Evolutionary conservation across 768 basidiomycete species (phyloP), one percentile per base, ranked within the genome.

Genomic region (Lactarius akahatsu): DNA sequence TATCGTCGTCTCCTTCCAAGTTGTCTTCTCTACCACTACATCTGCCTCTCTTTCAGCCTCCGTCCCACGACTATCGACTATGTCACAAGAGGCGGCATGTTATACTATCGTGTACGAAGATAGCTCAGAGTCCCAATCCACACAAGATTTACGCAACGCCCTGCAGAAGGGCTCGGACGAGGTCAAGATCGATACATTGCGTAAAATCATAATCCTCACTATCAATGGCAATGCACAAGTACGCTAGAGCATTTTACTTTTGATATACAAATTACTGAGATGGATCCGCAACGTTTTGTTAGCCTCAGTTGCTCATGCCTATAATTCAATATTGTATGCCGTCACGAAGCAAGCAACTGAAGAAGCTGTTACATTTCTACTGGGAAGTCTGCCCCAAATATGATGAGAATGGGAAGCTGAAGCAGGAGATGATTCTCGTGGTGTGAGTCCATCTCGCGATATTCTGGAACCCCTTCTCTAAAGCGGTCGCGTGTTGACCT

Each of bases 351-450:
- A 98, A 99, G 81, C 88, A 89, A 66, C 86, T 98, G 75, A 98
- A 99, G 87, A 99, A 98, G 80, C 79, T 97, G 69, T 81, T 98
- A 43, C 94, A 94, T 77, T 94, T 94, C 75, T 95, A 96, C 76
- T 95, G 92, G 92, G 93, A 98, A 79, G 91, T 98, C 26, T 98
- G 96, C 78, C 96, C 96, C 10, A 98, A 98, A 77, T 89, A 96
- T 69, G 96, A 98, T 72, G 96, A 98, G 73, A 89, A 86, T 70
- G 96, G 96, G 59, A 98, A 98, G 79, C 79, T 98, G 71, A 98
- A 96, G 84, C 97, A 98, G 79, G 96, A 99, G 81, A 98, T 98
- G 96, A 98, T 98, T 74, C 85, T 98, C 61, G 96, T 98, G 38
- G 95, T 96, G 94, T 96, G 77, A 76, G 93, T 86, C 55, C 63